phyloP scores from a whole-genome alignment of 495 filamentous ascomycete genomes.

The Hyaloscypha finlandica region DNA sequence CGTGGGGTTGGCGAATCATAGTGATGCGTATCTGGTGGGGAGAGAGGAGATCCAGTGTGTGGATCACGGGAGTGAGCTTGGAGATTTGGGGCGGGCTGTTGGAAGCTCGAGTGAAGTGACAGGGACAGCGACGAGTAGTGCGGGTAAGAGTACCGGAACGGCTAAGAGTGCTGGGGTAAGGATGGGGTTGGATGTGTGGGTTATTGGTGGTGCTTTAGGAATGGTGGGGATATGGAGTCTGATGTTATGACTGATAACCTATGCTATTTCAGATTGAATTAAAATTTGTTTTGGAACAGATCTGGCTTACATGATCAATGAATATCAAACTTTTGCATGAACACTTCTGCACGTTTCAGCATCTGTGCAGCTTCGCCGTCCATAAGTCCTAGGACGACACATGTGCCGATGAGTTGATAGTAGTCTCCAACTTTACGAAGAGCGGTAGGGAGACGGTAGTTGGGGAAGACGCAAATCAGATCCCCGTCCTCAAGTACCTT shows the following conservation, averaged over 20 bases:
- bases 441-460: no score
- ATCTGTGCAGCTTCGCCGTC: no score
- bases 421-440: no score
- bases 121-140: background rate
- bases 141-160: background rate
- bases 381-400: no score
- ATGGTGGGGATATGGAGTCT: background rate
- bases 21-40: background rate
- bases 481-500: no score
- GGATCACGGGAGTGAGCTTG: background rate
- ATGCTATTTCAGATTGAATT: background rate
- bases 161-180: background rate
- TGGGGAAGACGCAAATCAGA: no score
- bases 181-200: background rate
- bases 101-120: background rate
- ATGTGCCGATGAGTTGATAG: no score
- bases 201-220: background rate
- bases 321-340: no score
- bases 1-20: constrained; percentile 3
- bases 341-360: no score
- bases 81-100: constrained; percentile 1
- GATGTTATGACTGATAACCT: background rate
- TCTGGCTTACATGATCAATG: no score
- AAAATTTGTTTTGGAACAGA: no score
- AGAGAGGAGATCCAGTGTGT: background rate